A percentile compares a stretch with the other conserved stretches of the same genome.
Conservation (phyloP, 2,329 filamentous ascomycete genomes). For the Alternaria gaisen region DNA sequence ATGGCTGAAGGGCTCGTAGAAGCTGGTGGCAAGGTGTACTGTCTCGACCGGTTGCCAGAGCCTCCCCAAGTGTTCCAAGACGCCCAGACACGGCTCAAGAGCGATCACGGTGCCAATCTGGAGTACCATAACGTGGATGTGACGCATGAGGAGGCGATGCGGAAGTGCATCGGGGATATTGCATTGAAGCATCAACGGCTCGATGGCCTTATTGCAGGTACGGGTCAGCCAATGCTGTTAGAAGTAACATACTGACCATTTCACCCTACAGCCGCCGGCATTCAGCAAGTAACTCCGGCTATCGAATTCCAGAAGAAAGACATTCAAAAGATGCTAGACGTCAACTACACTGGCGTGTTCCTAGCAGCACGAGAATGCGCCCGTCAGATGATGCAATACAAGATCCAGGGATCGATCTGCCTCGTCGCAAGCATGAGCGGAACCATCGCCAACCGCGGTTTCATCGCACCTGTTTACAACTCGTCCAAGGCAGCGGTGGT, state of each 20-base stretch:
- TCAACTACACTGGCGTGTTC: conserved; percentile 68
- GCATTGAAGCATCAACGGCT: conserved; percentile 73
- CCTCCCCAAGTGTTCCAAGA: conserved; percentile 68
- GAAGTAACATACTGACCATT: neutral
- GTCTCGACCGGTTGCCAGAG: conserved; percentile 66
- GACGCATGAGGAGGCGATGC: conserved; percentile 71
- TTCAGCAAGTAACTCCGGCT: conserved; percentile 82
- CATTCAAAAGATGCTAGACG: conserved; percentile 66
- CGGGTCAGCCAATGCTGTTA: neutral
- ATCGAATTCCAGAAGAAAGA: conserved; percentile 74
- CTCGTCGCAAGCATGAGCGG: conserved; percentile 71
- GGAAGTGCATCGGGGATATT: conserved; percentile 72
- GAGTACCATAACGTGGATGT: conserved; percentile 83
- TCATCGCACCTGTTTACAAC: conserved; percentile 74
- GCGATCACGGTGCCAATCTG: conserved; percentile 69
- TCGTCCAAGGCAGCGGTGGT: conserved; percentile 77
- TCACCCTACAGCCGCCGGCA: conserved; percentile 64
- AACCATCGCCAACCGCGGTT: conserved; percentile 67
- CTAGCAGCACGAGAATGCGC: conserved; percentile 68
- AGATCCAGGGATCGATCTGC: conserved; percentile 65
- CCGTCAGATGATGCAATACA: conserved; percentile 68
- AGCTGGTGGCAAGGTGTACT: conserved; percentile 76
- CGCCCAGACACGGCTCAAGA: conserved; percentile 67
- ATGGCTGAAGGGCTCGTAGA: conserved; percentile 77
- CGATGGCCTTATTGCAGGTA: conserved; percentile 75